Base-by-base conservation (phyloP, 2,329 filamentous ascomycete genomes). In the Alternaria infectoria region DNA sequence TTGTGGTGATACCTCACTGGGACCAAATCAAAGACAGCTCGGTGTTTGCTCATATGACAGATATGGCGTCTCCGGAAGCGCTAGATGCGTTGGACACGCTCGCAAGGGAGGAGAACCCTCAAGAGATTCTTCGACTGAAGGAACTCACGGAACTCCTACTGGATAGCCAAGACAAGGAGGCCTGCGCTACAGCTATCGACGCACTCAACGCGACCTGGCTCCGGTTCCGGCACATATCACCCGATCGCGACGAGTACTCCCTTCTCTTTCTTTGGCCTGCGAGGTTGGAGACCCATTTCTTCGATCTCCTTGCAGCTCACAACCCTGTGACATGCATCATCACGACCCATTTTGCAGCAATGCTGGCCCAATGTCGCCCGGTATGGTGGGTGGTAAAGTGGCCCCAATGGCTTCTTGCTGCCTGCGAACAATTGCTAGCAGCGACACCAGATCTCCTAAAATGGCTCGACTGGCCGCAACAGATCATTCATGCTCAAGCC, bases 381-480 rank as follows among this genome's bases (percentile, higher is more conserved):
- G 61, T 69, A 10, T 78, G 75, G 75, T 77, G 73, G 73, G 61
- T 71, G 4, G 60, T 57, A 4, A 70, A 72, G n/a, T 77, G 75
- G 74, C 76, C 76, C 5, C 59, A 70, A 43, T 69, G 73, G 59
- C 67, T 78, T 21, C 60, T 76, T 9, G 26, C 52, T 21, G 74
- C 72, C 4, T 66, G 69, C 11, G 67, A 73, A 49, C 65, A 71
- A 10, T 44, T 74, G 7, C 54, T 78, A 32, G 61, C 67, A 25
- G 61, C 62, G 21, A 73, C 66, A 11, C 73, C 75, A 6, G 75
- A 77, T 54, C 65, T 78, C 1, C 57, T 72, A 2, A 61, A 64
- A 15, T 78, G 75, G 71, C 51, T 78, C 11, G 69, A 72, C 17
- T 77, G 73, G 74, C 74, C 74, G 23, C 65, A 67, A 28, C 57